Conservation (phyloP, 2,329 filamentous ascomycete genomes). For the Cordyceps cicadae region DNA sequence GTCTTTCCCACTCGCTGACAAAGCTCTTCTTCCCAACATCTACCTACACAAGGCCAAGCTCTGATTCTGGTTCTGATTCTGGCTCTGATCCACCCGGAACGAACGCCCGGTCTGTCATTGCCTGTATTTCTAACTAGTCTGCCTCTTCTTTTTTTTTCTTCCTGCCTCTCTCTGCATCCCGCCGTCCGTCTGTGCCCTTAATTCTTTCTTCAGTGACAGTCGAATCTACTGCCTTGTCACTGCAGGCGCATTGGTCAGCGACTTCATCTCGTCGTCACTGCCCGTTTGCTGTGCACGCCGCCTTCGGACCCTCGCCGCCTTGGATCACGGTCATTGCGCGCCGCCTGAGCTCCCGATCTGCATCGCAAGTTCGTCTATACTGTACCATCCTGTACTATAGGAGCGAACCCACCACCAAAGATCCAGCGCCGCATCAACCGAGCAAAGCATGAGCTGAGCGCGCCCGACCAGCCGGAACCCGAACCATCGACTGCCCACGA, state of each 20-base stretch:
- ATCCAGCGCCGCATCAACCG: not conserved
- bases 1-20: conserved; percentile 3
- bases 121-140: conserved; percentile 2
- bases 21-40: not conserved
- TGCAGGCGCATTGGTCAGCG: not conserved
- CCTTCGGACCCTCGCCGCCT: conserved; percentile 3
- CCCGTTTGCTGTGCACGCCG: not conserved
- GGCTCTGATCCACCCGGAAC: conserved; percentile 1
- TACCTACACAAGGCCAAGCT: no score
- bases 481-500: not conserved
- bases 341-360: not conserved
- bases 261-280: not conserved
- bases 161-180: not conserved
- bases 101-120: not conserved
- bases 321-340: not conserved
- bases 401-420: not conserved
- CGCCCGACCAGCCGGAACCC: not conserved
- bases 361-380: not conserved
- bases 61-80: not conserved
- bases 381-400: no score
- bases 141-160: not conserved
- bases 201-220: not conserved
- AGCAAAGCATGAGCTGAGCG: conserved; percentile 5
- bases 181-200: not conserved
- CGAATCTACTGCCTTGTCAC: not conserved